These are phyloP conservation scores for Aureobasidium namibiae DNA, from an alignment of 2,329 filamentous ascomycete genomes.

Conservation along the genomic window DNA sequence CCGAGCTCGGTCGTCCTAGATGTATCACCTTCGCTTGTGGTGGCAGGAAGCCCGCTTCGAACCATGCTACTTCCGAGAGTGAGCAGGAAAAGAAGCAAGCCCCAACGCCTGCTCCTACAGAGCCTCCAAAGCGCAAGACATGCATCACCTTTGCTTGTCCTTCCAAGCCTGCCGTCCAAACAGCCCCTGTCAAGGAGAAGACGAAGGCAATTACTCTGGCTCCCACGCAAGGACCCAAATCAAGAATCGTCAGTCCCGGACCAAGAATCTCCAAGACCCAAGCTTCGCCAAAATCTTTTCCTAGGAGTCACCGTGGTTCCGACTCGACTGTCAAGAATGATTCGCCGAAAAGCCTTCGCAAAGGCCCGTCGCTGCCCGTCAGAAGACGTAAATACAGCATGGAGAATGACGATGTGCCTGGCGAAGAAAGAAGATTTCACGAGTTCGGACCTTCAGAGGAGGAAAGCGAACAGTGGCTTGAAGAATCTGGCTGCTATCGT, in stretches of 20 bases:
- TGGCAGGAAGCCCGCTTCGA: constrained; percentile 45
- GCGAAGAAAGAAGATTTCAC: constrained; percentile 62
- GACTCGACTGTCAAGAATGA: constrained; percentile 43
- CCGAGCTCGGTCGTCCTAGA: constrained; percentile 65
- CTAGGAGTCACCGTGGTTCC: constrained; percentile 37
- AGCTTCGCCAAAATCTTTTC: constrained; percentile 24
- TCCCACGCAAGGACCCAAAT: constrained; percentile 20
- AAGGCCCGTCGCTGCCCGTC: constrained; percentile 24
- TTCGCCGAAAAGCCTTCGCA: constrained; percentile 37
- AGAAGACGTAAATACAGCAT: constrained; percentile 28
- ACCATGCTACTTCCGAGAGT: constrained; percentile 24
- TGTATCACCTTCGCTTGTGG: constrained; percentile 90
- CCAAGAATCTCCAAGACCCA: constrained; percentile 18
- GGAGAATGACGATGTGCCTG: constrained; percentile 38
- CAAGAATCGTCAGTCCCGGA: constrained; percentile 6
- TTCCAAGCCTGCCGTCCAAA: constrained; percentile 38
- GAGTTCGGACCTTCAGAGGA: constrained; percentile 81
- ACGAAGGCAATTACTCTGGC: constrained; percentile 34
- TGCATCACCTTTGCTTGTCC: constrained; percentile 68
- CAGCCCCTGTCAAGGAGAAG: constrained; percentile 23
- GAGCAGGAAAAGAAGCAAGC: constrained; percentile 21
- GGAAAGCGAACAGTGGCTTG: constrained; percentile 87
- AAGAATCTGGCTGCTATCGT: constrained; percentile 55
- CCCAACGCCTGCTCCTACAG: constrained; percentile 12
- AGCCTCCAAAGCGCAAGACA: constrained; percentile 46